A percentile compares a stretch with the other conserved stretches of the same genome.
These are phyloP conservation scores for Jamesozyma hellenica DNA, from an alignment of 805 yeast species.

Conservation along the genomic window DNA sequence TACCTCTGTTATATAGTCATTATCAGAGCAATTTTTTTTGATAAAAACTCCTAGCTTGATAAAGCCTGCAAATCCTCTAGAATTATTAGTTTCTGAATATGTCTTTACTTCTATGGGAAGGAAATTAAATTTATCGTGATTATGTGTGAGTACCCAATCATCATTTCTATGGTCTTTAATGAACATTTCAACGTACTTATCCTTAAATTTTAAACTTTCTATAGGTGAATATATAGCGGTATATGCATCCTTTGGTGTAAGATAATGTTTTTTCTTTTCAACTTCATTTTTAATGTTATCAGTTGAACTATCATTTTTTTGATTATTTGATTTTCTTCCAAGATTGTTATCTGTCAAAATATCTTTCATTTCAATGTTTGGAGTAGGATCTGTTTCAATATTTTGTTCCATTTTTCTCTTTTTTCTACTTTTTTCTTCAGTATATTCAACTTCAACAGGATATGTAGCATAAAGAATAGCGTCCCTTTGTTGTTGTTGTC, in stretches of 20 bases:
- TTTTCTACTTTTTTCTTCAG: conserved; percentile 13
- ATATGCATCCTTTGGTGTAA: conserved; percentile 31
- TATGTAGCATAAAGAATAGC: background rate
- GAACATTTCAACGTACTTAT: conserved; percentile 32
- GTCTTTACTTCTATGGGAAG: conserved; percentile 38
- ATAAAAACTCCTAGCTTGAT: conserved; percentile 56
- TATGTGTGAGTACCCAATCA: conserved; percentile 14
- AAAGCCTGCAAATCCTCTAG: conserved; percentile 61
- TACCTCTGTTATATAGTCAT: conserved; percentile 48
- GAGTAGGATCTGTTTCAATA: conserved; percentile 1
- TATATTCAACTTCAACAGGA: conserved; percentile 1
- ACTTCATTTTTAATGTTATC: conserved; percentile 18
- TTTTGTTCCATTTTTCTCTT: conserved; percentile 8
- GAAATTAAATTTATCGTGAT: conserved; percentile 19
- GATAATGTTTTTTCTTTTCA: conserved; percentile 26
- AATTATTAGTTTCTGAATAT: conserved; percentile 46
- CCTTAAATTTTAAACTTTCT: conserved; percentile 34
- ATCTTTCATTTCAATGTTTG: conserved; percentile 2
- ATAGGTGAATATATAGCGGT: conserved; percentile 28
- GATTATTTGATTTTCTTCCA: background rate
- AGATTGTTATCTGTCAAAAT: conserved; percentile 5
- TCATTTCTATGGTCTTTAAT: conserved; percentile 41
- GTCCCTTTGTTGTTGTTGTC: conserved; percentile 23
- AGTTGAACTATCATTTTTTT: background rate
- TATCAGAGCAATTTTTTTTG: conserved; percentile 33